Percentiles rank a stretch among this genome's conserved stretches.
Evolutionary conservation across 306 rosid genomes (phyloP).

Genomic region (Hippophae gyantsensis): DNA sequence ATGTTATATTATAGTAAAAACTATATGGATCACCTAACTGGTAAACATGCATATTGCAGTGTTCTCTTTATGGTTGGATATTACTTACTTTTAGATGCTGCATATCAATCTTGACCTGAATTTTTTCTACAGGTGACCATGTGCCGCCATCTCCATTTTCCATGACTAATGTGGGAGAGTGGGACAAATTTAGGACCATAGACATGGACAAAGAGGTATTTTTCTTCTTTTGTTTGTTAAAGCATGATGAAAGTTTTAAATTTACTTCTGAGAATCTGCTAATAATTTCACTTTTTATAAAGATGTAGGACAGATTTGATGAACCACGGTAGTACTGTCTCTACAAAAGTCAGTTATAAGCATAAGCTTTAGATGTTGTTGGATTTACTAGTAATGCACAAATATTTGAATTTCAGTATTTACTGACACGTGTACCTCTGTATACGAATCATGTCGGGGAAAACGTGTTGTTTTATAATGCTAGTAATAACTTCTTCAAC

Average conservation of each 20-base stretch:
- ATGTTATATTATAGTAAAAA: too few species aligned
- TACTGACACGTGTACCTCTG: too few species aligned
- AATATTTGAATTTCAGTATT: too few species aligned
- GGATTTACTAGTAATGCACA: too few species aligned
- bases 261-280: not conserved
- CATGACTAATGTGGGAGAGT: slow-evolving; percentile 67
- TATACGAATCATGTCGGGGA: too few species aligned
- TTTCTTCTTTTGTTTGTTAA: slow-evolving; percentile 10
- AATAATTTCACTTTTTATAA: too few species aligned
- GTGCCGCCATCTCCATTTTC: slow-evolving; percentile 72
- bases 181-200: slow-evolving; percentile 89
- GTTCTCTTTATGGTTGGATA: slow-evolving; percentile 13
- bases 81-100: slow-evolving; percentile 3
- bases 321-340: too few species aligned
- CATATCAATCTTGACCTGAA: slow-evolving; percentile 14
- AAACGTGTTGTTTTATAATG: not conserved
- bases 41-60: not conserved
- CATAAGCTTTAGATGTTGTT: too few species aligned
- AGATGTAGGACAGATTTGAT: too few species aligned
- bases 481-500: slow-evolving; percentile 9
- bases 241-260: not conserved
- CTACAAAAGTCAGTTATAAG: too few species aligned
- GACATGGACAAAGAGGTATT: slow-evolving; percentile 96
- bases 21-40: too few species aligned
- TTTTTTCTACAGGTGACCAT: slow-evolving; percentile 62